Base-by-base conservation (phyloP, 2,329 filamentous ascomycete genomes). In the Diaporthe sp. region DNA sequence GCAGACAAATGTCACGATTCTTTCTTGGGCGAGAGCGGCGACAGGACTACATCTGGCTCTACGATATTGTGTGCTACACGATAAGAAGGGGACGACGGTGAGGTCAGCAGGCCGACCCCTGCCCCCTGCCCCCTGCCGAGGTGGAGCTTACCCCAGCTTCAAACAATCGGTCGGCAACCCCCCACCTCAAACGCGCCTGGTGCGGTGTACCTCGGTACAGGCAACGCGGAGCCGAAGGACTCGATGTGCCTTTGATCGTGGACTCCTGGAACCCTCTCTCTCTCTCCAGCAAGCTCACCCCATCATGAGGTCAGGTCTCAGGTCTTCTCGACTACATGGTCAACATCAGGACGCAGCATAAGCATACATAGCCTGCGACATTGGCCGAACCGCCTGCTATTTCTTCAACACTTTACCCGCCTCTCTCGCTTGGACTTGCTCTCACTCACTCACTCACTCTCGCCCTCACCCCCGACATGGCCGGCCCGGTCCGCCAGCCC, bases 401-500 rank as follows among this genome's bases (percentile, higher is more conserved):
- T 4, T 35, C 9, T 4, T 35, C n/a, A n/a, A n/a, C n/a, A n/a
- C n/a, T n/a, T n/a, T n/a, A n/a, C n/a, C n/a, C n/a, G n/a, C n/a
- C n/a, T n/a, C n/a, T n/a, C n/a, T n/a, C n/a, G n/a, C n/a, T n/a
- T n/a, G n/a, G n/a, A n/a, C n/a, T n/a, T n/a, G n/a, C 37, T 42
- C 39, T 2, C 39, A 10, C 39, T 15, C 39, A 44, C 42, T 1
- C 15, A 44, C 42, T 17, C 19, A 22, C 37, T 9, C 44, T 4
- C 27, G 13, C 27, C 9, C 44, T 35, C 32, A n/a, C 8, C 44
- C 44, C 44, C 47, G 27, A 80, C 70, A 93, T 98, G 96, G 96
- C 97, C 70, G 96, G 96, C 79, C 88, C 89, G 77, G 92, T 99
- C 74, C 92, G 97, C 82, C 97, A 99, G 82, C 94, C 94, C 56